Conservation (phyloP, 345 rosid genomes). For the Mallotus nudiflorus region DNA sequence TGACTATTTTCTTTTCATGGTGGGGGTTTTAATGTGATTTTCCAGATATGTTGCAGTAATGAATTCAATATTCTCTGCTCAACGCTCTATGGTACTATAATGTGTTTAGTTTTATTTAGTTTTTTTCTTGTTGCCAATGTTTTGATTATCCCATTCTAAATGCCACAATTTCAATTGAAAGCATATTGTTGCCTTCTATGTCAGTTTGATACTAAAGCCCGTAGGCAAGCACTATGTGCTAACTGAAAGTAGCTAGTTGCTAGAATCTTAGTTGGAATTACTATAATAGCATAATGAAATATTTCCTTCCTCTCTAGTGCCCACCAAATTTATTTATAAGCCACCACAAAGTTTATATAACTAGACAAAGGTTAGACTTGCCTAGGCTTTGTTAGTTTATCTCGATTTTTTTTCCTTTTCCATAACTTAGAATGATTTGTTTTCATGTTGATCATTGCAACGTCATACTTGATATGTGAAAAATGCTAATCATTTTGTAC, state of each 20-base stretch:
- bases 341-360: background rate
- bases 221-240: background rate
- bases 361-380: background rate
- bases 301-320: background rate
- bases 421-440: background rate
- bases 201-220: background rate
- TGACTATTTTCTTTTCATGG: slow-evolving; percentile 17
- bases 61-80: slow-evolving; percentile 97
- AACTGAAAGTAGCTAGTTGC: background rate
- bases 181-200: background rate
- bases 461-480: background rate
- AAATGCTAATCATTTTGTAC: background rate
- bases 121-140: background rate
- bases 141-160: background rate
- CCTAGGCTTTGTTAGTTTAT: background rate
- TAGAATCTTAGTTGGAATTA: background rate
- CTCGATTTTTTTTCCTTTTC: background rate
- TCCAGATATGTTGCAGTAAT: slow-evolving; percentile 94
- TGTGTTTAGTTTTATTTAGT: background rate
- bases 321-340: background rate
- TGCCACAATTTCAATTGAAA: background rate
- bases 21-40: background rate
- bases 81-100: slow-evolving; percentile 67
- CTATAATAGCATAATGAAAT: background rate
- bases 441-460: background rate